Evolutionary conservation across 108 stramenopile genomes (phyloP).

Genomic region (Nitzschia palea): DNA sequence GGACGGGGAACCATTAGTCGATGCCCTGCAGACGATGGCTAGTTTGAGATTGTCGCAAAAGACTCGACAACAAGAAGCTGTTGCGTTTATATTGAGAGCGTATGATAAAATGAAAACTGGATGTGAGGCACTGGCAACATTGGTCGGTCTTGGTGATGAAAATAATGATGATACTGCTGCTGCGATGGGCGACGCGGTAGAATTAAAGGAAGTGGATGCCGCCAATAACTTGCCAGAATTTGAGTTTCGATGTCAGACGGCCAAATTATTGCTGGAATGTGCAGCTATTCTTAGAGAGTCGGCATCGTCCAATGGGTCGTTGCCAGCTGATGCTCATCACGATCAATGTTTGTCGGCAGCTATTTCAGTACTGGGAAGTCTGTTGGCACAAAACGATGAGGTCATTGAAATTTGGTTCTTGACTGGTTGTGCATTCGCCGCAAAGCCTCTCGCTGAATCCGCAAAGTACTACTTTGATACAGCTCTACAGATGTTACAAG

Average conservation of each 20-base stretch:
- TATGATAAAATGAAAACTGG: conserved; percentile 74
- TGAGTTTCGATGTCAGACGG: conserved; percentile 83
- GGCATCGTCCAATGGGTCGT: neutral
- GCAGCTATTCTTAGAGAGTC: conserved; percentile 37
- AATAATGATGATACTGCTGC: conserved; percentile 5
- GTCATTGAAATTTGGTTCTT: conserved; percentile 87
- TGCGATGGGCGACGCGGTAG: conserved; percentile 25
- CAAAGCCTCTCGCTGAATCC: conserved; percentile 45
- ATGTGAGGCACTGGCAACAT: conserved; percentile 70
- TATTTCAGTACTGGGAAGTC: conserved; percentile 78
- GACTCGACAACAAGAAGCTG: conserved; percentile 61
- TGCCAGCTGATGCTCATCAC: conserved; percentile 15
- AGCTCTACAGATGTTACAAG: conserved; percentile 69
- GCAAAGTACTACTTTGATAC: conserved; percentile 68
- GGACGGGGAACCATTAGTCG: conserved; percentile 56
- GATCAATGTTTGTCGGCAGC: conserved; percentile 64
- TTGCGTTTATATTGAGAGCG: conserved; percentile 58
- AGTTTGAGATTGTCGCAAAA: conserved; percentile 84
- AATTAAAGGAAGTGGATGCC: conserved; percentile 51
- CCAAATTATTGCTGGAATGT: conserved; percentile 84
- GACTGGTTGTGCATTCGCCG: conserved; percentile 77
- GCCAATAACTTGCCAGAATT: conserved; percentile 68
- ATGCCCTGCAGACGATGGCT: conserved; percentile 86
- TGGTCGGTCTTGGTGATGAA: conserved; percentile 67
- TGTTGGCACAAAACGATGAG: conserved; percentile 87